Evolutionary conservation across 768 basidiomycete genomes (phyloP).

Genomic region (Pisolithus marmoratus): DNA sequence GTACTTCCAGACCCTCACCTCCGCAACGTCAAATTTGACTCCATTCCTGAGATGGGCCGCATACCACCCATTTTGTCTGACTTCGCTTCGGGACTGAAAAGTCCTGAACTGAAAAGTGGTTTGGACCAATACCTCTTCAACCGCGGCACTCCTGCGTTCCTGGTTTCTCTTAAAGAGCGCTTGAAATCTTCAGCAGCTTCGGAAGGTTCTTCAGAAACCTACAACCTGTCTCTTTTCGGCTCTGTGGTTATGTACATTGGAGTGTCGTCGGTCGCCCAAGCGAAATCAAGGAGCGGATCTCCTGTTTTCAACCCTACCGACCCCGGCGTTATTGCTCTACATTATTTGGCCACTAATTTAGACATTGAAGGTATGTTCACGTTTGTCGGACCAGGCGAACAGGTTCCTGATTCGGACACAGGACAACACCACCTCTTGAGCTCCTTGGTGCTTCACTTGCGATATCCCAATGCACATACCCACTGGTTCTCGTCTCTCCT

Average conservation of each 20-base stretch:
- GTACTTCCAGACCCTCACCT: slow-evolving; percentile 84
- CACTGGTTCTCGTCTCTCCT: slow-evolving; percentile 95
- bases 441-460: slow-evolving; percentile 89
- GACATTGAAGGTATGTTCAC: slow-evolving; percentile 79
- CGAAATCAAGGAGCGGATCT: slow-evolving; percentile 78
- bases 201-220: slow-evolving; percentile 50
- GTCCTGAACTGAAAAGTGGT: slow-evolving; percentile 67
- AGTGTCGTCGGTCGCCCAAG: slow-evolving; percentile 86
- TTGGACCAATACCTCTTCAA: slow-evolving; percentile 84
- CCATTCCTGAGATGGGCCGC: slow-evolving; percentile 84
- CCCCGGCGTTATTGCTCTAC: slow-evolving; percentile 79
- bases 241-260: slow-evolving; percentile 94
- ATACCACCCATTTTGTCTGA: slow-evolving; percentile 91
- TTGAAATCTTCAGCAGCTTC: slow-evolving; percentile 47
- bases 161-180: slow-evolving; percentile 73
- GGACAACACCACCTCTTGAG: slow-evolving; percentile 94
- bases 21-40: slow-evolving; percentile 65
- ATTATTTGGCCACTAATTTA: slow-evolving; percentile 75
- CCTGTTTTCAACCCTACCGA: slow-evolving; percentile 77
- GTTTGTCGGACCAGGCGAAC: background rate
- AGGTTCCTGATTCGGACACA: slow-evolving; percentile 23
- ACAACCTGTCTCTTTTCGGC: slow-evolving; percentile 89
- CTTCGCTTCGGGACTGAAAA: slow-evolving; percentile 78
- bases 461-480: slow-evolving; percentile 98
- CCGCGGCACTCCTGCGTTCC: slow-evolving; percentile 66